Percentiles rank a stretch among this genome's conserved stretches.
Conservation (phyloP, 306 rosid species). For the Purshia tridentata region DNA sequence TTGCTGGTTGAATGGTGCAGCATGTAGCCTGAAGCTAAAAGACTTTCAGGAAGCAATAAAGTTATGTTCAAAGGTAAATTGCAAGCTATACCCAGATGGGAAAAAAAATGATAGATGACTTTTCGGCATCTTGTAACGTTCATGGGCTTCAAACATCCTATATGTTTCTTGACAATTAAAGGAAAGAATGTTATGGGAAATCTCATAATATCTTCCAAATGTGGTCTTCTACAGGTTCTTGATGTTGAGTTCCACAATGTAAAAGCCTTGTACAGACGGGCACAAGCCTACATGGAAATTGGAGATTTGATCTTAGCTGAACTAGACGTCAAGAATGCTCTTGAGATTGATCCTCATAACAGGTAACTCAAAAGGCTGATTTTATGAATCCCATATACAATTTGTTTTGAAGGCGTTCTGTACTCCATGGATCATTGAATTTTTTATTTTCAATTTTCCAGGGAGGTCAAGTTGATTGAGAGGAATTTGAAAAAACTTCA, state of each 20-base stretch:
- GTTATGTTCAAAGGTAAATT: slow-evolving; percentile 67
- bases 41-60: slow-evolving; percentile 57
- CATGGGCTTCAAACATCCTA: neutral
- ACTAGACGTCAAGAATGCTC: slow-evolving; percentile 66
- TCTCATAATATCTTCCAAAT: slow-evolving; percentile 11
- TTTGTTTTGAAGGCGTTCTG: neutral
- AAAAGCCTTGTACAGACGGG: slow-evolving; percentile 70
- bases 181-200: neutral
- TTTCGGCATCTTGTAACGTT: neutral
- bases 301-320: slow-evolving; percentile 55
- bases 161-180: neutral
- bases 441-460: slow-evolving; percentile 29
- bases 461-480: slow-evolving; percentile 57
- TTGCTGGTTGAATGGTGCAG: slow-evolving; percentile 74
- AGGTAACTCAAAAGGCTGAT: slow-evolving; percentile 39
- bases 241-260: slow-evolving; percentile 54
- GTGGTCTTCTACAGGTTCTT: slow-evolving; percentile 48
- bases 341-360: slow-evolving; percentile 60
- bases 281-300: slow-evolving; percentile 56
- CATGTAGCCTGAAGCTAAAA: slow-evolving; percentile 65
- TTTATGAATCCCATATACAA: neutral
- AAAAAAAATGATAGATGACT: neutral
- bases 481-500: slow-evolving; percentile 60
- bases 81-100: slow-evolving; percentile 5
- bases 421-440: neutral